Base-by-base conservation (phyloP, 768 basidiomycete genomes). In the Rubroboletus pulcherrimus region DNA sequence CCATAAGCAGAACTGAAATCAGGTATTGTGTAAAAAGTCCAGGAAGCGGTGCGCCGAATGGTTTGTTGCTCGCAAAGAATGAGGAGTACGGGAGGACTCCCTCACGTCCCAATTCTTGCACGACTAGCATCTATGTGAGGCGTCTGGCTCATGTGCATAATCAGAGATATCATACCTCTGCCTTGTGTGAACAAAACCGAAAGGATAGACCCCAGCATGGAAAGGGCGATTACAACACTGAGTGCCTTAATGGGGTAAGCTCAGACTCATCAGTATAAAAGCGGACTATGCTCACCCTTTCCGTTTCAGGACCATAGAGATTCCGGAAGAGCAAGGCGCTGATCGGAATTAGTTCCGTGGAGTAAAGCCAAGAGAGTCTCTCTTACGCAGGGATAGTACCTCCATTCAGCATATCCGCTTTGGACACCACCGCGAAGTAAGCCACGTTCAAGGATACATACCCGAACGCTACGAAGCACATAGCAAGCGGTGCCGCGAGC, bases 261-360 rank as follows among this genome's bases (percentile, higher is more conserved):
- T 31, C 17, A 37, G 52, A 17, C 1, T n/a, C 0, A 41, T 35
- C 14, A 9, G 12, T 9, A 14, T n/a, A 21, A 15, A 24, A 11
- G 5, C 7, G 1, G 2, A 47, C n/a, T 40, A 34, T 7, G 56
- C 74, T 15, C 46, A 86, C 86, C 64, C 75, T 77, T 62, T 86
- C 87, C 0, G 83, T 82, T 0, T 75, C 69, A 0, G 78, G 74
- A 0, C 88, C 89, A 66, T 82, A 90, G 7, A 91, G 66, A 68
- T 87, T 86, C 46, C 87, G 77, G 64, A 91, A 91, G 71, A 87
- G 90, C 33, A 89, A 66, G 0, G 87, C 86, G 3, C 84, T 86
- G 34, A 2, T 4, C 9, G 34, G 6, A 21, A 54, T 56, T 1
- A 53, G 57, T 33, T 17, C 6, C 45, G 7, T 46, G 4, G 39